Evolutionary conservation across 2,329 filamentous ascomycete genomes (phyloP), one percentile per base, ranked within the genome.

Genomic region (Apiospora saccharicola): DNA sequence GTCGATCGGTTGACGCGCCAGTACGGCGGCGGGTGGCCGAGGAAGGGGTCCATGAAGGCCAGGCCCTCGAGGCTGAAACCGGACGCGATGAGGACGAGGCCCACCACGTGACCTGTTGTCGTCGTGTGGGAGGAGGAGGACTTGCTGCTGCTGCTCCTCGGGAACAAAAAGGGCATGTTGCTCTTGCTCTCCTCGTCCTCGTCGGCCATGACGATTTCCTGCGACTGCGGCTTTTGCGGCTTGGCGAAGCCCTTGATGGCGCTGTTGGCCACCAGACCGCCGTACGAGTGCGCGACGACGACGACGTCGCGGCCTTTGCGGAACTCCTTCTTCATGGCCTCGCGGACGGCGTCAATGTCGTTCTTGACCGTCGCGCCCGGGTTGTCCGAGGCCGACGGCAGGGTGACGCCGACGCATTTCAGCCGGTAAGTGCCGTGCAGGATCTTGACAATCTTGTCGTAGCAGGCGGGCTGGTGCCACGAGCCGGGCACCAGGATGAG

Each of bases 291-390:
- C 10, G 24, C 26, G 44, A 69, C 26, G 44, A 69, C 46, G 6
- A 69, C 68, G 12, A 69, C 68, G 30, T 69, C 46, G 26, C 68
- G 68, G 19, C 68, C 68, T 22, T 41, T 47, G 4, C 37, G 24
- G 0, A 79, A 84, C 67, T 87, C 83, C 5, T 68, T 71, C 1
- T 73, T 53, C 14, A 87, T 84, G 0, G 79, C 79, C 1, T 79
- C 75, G 13, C 80, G 82, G 8, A 82, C 81, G 5, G 78, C 83
- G 6, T 84, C 79, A 49, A 87, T 74, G 70, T 87, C 85, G 71
- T 84, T 80, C 41, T 80, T 79, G 77, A 85, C 84, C 19, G 81
- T 84, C 3, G 82, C 80, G 1, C 75, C 70, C 1, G 79, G 81
- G 75, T 82, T 77, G 4, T 73, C 76, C 1, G 75, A 70, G 0